These are phyloP conservation scores for Colletotrichum spinosum DNA, from an alignment of 2,329 filamentous ascomycete species.

Conservation along the genomic window DNA sequence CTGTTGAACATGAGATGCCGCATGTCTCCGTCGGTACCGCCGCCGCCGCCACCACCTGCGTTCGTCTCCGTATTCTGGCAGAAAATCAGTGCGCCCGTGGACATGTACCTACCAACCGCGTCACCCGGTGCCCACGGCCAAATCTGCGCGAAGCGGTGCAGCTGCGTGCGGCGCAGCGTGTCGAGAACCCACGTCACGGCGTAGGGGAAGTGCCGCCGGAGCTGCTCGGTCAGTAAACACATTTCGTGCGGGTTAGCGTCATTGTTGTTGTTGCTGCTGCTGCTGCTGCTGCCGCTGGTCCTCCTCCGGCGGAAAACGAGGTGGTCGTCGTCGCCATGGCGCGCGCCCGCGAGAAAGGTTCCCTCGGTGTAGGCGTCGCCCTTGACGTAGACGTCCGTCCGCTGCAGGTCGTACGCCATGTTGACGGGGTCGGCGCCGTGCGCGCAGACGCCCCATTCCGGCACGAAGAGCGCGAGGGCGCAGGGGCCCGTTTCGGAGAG, in stretches of 20 bases:
- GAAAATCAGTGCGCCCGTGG: slow-evolving; percentile 19
- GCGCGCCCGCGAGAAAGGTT: not conserved
- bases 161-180: slow-evolving; percentile 5
- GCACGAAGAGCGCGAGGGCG: slow-evolving; percentile 24
- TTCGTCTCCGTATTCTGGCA: not conserved
- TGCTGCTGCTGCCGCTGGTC: too few species aligned
- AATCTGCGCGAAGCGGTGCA: slow-evolving; percentile 13
- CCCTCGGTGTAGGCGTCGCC: not conserved
- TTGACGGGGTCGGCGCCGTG: slow-evolving; percentile 21
- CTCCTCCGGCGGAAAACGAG: slow-evolving; percentile 1
- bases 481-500: slow-evolving; percentile 21
- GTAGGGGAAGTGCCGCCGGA: not conserved
- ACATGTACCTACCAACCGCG: slow-evolving; percentile 25
- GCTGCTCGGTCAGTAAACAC: not conserved
- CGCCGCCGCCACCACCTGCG: not conserved
- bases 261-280: too few species aligned
- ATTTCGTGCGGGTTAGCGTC: not conserved
- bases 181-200: slow-evolving; percentile 17
- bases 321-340: slow-evolving; percentile 7
- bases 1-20: slow-evolving; percentile 30
- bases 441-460: slow-evolving; percentile 32
- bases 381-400: slow-evolving; percentile 28
- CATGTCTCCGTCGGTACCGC: not conserved
- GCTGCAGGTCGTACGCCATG: slow-evolving; percentile 24
- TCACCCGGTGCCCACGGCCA: slow-evolving; percentile 9